These are phyloP conservation scores for Chaetomiaceae sp. DNA, from an alignment of 2,329 filamentous ascomycete species.

Conservation along the genomic window DNA sequence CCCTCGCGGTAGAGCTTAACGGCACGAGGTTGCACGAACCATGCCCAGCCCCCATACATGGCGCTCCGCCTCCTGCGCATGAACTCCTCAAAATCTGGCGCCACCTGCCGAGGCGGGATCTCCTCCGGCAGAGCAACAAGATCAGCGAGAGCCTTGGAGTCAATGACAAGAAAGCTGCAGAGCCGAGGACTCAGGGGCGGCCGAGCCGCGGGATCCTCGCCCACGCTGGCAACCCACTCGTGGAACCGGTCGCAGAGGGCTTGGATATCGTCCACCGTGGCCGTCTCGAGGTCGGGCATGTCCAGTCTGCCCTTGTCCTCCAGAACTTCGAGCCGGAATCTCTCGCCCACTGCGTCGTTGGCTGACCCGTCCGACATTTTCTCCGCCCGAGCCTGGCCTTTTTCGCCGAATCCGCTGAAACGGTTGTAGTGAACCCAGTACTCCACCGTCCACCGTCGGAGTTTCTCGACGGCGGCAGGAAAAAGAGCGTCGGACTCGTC, in stretches of 20 bases:
- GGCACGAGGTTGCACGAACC: no score
- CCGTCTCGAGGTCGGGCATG: background rate
- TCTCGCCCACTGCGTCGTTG: constrained; percentile 30
- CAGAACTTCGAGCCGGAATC: constrained; percentile 26
- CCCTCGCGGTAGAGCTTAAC: no score
- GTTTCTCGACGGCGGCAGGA: background rate
- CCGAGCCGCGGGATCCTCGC: background rate
- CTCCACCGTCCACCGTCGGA: background rate
- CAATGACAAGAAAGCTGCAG: background rate
- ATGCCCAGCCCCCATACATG: no score
- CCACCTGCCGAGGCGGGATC: background rate
- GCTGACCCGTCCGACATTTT: background rate
- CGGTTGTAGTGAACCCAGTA: background rate
- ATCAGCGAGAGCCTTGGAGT: background rate
- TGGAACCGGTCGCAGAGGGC: background rate
- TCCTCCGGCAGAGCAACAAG: background rate
- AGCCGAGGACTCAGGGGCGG: background rate
- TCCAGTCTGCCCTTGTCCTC: background rate
- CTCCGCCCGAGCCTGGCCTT: background rate
- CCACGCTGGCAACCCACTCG: background rate
- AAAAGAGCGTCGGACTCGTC: background rate
- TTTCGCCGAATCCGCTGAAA: background rate
- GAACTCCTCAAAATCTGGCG: background rate
- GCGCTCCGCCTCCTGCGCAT: background rate
- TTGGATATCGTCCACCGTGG: background rate